Evolutionary conservation across 176 grass and related monocot genomes (phyloP).

Genomic region (Musa acuminata): DNA sequence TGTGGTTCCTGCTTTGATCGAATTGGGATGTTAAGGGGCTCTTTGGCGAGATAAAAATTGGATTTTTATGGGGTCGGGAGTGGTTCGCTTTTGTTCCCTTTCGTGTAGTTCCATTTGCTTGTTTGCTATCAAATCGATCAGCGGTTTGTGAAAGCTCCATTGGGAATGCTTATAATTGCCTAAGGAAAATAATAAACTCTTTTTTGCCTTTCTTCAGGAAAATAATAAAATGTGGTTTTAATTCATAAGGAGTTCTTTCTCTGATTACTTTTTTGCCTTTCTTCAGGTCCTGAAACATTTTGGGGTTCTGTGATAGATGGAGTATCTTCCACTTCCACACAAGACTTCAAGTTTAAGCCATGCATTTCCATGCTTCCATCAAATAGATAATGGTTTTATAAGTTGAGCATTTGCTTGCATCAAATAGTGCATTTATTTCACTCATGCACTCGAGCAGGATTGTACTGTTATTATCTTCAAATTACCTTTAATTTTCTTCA

Average conservation of each 20-base stretch:
- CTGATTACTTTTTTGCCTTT: background rate
- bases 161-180: background rate
- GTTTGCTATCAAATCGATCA: background rate
- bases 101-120: background rate
- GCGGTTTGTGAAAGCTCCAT: background rate
- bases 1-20: background rate
- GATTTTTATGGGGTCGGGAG: slow-evolving; percentile 1
- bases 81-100: background rate
- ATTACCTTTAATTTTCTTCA: too few relatives aligned
- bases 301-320: background rate
- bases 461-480: too few relatives aligned
- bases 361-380: too few relatives aligned
- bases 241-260: background rate
- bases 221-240: background rate
- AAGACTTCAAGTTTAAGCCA: too few relatives aligned
- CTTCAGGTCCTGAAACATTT: background rate
- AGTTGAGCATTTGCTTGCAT: too few relatives aligned
- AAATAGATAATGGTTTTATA: too few relatives aligned
- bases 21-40: background rate
- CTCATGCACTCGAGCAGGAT: too few relatives aligned
- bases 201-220: too few relatives aligned
- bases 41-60: slow-evolving; percentile 2
- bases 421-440: too few relatives aligned
- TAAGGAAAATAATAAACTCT: background rate
- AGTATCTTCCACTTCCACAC: background rate